phyloP scores from a whole-genome alignment of 768 basidiomycete species.

The Rubroboletus pulcherrimus region DNA sequence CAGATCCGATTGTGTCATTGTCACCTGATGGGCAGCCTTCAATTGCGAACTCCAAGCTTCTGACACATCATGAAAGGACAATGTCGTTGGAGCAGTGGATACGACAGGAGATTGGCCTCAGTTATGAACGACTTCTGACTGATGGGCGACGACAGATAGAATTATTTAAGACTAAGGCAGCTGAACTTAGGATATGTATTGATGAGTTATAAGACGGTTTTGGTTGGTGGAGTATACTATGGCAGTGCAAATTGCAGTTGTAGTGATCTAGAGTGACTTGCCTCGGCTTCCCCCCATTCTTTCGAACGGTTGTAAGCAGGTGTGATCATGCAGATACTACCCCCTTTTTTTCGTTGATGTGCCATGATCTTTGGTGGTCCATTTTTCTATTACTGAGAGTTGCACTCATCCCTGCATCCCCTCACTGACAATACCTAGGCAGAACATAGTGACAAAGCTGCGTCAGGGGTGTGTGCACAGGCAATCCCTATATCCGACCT shows the following conservation, averaged over 20 bases:
- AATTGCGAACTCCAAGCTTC: conserved; percentile 15
- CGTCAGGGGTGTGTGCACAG: background rate
- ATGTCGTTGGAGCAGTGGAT: conserved; percentile 89
- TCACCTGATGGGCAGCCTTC: conserved; percentile 10
- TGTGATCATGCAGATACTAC: too few species aligned
- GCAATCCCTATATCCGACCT: background rate
- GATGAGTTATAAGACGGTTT: conserved; percentile 27
- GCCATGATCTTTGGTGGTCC: too few species aligned
- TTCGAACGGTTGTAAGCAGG: too few species aligned
- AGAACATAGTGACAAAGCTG: background rate
- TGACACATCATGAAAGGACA: conserved; percentile 49
- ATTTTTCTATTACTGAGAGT: too few species aligned
- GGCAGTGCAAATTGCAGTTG: too few species aligned
- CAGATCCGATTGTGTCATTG: conserved; percentile 13
- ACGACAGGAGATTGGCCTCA: conserved; percentile 64
- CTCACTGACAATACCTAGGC: background rate
- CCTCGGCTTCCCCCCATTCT: too few species aligned
- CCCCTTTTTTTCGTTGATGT: too few species aligned
- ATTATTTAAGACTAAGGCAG: conserved; percentile 44
- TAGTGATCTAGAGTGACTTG: too few species aligned
- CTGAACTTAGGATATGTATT: conserved; percentile 36
- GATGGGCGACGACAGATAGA: conserved; percentile 52
- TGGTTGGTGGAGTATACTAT: background rate
- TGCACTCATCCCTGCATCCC: too few species aligned
- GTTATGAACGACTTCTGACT: conserved; percentile 55